A percentile compares a stretch with the other conserved stretches of the same genome.
Conservation (phyloP, 371 early-diverging fungal species). For the Funneliformis caledonium region DNA sequence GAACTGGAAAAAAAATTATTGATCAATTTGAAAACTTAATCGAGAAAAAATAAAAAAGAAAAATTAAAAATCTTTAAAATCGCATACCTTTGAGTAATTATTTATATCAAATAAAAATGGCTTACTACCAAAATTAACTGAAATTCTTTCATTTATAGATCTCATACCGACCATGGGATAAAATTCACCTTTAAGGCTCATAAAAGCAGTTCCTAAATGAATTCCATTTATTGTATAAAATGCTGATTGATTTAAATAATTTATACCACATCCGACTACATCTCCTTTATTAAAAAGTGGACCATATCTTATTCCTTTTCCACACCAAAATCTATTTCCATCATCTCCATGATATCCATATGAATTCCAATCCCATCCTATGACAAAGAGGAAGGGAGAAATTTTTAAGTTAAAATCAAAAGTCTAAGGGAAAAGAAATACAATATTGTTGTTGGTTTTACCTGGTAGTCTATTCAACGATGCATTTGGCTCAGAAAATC, state of each 20-base stretch:
- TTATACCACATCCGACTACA: constrained; percentile 87
- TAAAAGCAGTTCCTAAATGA: constrained; percentile 62
- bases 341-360: constrained; percentile 95
- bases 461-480: constrained; percentile 53
- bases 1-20: too few relatives aligned
- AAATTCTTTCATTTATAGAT: constrained; percentile 82
- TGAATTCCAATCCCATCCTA: constrained; percentile 78
- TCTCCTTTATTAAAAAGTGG: constrained; percentile 91
- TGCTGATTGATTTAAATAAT: constrained; percentile 71
- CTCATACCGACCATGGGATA: constrained; percentile 89
- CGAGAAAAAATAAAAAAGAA: too few relatives aligned
- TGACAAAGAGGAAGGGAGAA: not conserved
- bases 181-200: constrained; percentile 52
- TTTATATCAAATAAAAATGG: constrained; percentile 88
- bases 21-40: too few relatives aligned
- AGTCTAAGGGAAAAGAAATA: not conserved
- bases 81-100: constrained; percentile 65
- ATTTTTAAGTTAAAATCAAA: not conserved
- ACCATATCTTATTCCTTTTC: constrained; percentile 82
- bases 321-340: constrained; percentile 70
- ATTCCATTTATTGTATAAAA: constrained; percentile 94
- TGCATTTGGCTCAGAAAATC: constrained; percentile 83
- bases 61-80: too few relatives aligned
- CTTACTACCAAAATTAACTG: constrained; percentile 87
- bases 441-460: constrained; percentile 34